phyloP scores from a whole-genome alignment of 805 yeast species.

The Pichia heedii region DNA sequence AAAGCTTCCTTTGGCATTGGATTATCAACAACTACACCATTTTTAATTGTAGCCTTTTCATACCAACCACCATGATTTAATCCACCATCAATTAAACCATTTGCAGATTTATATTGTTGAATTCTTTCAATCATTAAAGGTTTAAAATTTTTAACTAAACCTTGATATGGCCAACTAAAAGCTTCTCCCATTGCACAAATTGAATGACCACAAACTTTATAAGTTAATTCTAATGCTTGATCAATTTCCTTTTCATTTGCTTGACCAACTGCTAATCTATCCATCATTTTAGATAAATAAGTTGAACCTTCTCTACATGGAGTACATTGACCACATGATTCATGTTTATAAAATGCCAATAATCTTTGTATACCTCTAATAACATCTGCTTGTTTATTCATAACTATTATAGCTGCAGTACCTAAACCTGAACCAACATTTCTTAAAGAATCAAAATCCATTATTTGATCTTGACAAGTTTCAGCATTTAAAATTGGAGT shows the following conservation, averaged over 20 bases:
- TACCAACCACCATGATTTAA: conserved; percentile 74
- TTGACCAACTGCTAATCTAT: conserved; percentile 69
- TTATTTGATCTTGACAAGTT: conserved; percentile 57
- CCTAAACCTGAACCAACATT: conserved; percentile 85
- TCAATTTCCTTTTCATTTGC: conserved; percentile 77
- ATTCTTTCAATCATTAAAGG: conserved; percentile 76
- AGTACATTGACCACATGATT: conserved; percentile 91
- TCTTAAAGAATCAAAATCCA: conserved; percentile 83
- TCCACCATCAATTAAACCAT: conserved; percentile 27
- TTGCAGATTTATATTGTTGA: conserved; percentile 43
- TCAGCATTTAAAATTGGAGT: conserved; percentile 72
- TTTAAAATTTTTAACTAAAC: conserved; percentile 75
- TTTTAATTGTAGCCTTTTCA: conserved; percentile 44
- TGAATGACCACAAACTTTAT: conserved; percentile 86
- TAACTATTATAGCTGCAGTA: conserved; percentile 87
- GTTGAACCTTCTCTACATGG: conserved; percentile 94
- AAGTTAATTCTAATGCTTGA: conserved; percentile 73
- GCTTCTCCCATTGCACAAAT: conserved; percentile 92
- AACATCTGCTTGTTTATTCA: conserved; percentile 80
- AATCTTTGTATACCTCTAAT: conserved; percentile 81
- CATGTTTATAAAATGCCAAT: conserved; percentile 80
- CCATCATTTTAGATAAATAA: conserved; percentile 78
- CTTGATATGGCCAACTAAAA: conserved; percentile 91
- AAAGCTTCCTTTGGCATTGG: conserved; percentile 39
- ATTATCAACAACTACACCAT: conserved; percentile 57